Evolutionary conservation across 768 basidiomycete genomes (phyloP).

Genomic region (Hericium coralloides): DNA sequence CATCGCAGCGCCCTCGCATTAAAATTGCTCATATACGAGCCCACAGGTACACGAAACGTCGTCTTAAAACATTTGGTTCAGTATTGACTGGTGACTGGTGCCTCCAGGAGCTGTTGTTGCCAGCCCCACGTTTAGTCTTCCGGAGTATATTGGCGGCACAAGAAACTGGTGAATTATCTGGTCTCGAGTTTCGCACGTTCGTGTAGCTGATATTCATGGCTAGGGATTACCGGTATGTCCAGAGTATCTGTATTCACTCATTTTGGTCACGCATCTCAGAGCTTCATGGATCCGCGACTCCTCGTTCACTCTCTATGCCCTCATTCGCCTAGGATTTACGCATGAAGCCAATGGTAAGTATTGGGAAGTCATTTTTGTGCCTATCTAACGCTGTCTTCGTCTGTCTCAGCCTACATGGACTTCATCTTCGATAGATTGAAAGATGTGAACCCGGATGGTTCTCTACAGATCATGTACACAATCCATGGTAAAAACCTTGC

Average conservation of each 20-base stretch:
- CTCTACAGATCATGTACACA: slow-evolving; percentile 93
- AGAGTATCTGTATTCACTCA: slow-evolving; percentile 14
- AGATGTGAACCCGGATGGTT: slow-evolving; percentile 82
- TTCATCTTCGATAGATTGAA: slow-evolving; percentile 82
- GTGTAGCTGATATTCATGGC: not conserved
- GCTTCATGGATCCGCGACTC: slow-evolving; percentile 94
- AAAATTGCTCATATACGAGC: slow-evolving; percentile 89
- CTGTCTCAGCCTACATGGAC: slow-evolving; percentile 66
- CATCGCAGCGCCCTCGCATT: slow-evolving; percentile 88
- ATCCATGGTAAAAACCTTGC: slow-evolving; percentile 60
- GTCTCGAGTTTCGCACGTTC: not conserved
- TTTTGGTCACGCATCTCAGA: slow-evolving; percentile 24
- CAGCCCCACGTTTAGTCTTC: slow-evolving; percentile 90
- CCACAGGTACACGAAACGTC: slow-evolving; percentile 45
- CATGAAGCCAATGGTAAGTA: slow-evolving; percentile 78
- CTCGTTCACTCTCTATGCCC: slow-evolving; percentile 90
- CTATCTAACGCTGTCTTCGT: too few relatives aligned
- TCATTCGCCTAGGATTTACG: slow-evolving; percentile 90
- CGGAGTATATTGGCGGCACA: slow-evolving; percentile 84
- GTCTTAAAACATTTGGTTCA: slow-evolving; percentile 1
- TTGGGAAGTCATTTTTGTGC: not conserved
- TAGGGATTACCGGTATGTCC: not conserved
- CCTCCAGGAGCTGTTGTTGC: slow-evolving; percentile 78
- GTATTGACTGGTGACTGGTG: not conserved
- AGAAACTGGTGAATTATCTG: slow-evolving; percentile 62